Evolutionary conservation across 2,329 filamentous ascomycete species (phyloP).

Genomic region (Microsporum canis): DNA sequence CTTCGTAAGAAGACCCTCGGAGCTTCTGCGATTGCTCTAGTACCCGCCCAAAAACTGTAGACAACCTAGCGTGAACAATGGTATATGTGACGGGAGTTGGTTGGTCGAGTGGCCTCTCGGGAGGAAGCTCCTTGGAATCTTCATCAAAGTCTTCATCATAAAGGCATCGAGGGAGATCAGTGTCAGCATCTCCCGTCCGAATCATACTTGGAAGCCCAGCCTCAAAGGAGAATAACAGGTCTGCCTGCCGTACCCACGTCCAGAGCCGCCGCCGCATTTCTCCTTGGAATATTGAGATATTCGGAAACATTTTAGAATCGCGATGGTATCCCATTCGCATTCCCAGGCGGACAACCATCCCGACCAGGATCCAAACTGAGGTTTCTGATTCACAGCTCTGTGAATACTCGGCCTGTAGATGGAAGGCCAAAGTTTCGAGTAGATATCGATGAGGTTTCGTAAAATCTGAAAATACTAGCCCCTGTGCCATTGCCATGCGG

Average conservation of each 20-base stretch:
- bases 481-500: conserved; percentile 50
- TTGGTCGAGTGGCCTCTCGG: conserved; percentile 45
- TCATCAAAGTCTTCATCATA: conserved; percentile 55
- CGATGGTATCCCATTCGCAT: conserved; percentile 58
- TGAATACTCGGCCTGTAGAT: conserved; percentile 51
- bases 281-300: conserved; percentile 49
- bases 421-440: conserved; percentile 51
- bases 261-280: conserved; percentile 45
- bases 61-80: conserved; percentile 36
- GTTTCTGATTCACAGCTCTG: conserved; percentile 49
- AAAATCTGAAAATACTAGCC: conserved; percentile 51
- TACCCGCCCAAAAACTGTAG: conserved; percentile 35
- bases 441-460: conserved; percentile 50
- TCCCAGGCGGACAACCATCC: conserved; percentile 50
- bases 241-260: conserved; percentile 45
- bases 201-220: conserved; percentile 58
- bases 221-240: conserved; percentile 55
- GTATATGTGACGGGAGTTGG: conserved; percentile 46
- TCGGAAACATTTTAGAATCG: conserved; percentile 49
- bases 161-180: conserved; percentile 49
- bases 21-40: conserved; percentile 34
- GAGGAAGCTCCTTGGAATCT: conserved; percentile 44
- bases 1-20: conserved; percentile 44
- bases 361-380: conserved; percentile 48
- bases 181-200: conserved; percentile 52